Evolutionary conservation across 495 filamentous ascomycete genomes (phyloP), one percentile per base, ranked within the genome.

Genomic region (Tuber aestivum): DNA sequence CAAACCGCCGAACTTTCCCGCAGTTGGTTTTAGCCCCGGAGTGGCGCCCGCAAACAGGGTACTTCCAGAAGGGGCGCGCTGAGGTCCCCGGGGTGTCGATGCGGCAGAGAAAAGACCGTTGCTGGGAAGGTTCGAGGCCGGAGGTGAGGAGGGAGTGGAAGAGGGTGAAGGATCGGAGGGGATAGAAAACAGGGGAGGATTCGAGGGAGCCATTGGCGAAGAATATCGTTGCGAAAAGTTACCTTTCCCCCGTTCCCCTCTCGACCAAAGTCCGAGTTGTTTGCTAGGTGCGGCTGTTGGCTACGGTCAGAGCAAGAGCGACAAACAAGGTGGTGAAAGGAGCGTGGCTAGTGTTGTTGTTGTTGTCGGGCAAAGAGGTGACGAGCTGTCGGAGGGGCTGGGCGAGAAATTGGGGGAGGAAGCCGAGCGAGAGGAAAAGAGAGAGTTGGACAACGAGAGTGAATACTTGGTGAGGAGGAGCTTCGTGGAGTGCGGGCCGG

Each of bases 41-140:
- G 81, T 82, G 21, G 73, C 71, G 61, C 81, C 81, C 41, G 81
- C 81, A 70, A 82, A 82, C 70, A 82, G 71, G 16, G 78, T 80
- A 48, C 71, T 74, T 40, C 77, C 77, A 9, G 78, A 79, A 69
- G 65, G 44, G 5, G 71, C 68, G 12, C 74, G 77, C 41, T 77
- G 78, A 16, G 77, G 70, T 27, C 73, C 68, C 21, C 72, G 32
- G 18, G 78, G 78, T 9, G 78, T 80, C 9, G 78, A 77, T 7
- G 74, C 68, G 37, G 78, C 72, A 35, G 80, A 82, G 65, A 82
- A 82, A 38, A 82, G 80, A 32, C 81, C 80, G 73, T 82, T 77
- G 56, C 77, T 78, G 27, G 80, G 69, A 32, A 73, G 72, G 32
- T 80, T 82, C 32, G 72, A 20, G 37, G 75, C 56, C 20, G 81